Base-by-base conservation (phyloP, 257 asterid species). In the Solanum microdontum region DNA sequence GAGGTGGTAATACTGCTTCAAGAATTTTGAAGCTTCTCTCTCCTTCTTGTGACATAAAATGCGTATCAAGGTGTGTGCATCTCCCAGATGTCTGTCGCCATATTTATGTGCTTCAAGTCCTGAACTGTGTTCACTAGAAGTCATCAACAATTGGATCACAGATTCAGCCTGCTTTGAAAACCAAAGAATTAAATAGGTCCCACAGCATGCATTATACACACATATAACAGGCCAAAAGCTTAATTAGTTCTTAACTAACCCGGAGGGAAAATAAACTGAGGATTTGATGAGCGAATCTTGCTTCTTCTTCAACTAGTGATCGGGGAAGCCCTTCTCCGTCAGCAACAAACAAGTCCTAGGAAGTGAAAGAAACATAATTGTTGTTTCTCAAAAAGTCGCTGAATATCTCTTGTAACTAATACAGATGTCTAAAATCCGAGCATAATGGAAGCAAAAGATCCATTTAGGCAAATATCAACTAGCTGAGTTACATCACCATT, bases 261-360 rank as follows among this genome's bases (percentile, higher is more conserved):
- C 91, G 93, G 84, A 93, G 96, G 87, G 98, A 93, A 89, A 94
- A 97, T 79, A 97, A 90, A 87, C 90, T 90, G 75, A 97, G 91
- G 86, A 97, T 89, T 88, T 94, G 95, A 90, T 92, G 94, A 86
- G 94, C 94, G 90, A 89, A 89, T 90, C 94, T 97, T 88, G 99
- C 94, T 90, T 97, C 97, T 89, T 93, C 94, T 89, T 92, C 96
- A 69, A 97, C 98, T 88, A 94, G 64, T 37, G 97, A 94, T 87
- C 98, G 99, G 79, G 98, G 99, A 85, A 95, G 98, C 73, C 99
- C 99, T 90, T 97, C 98, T 75, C 99, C 99, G 32, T 97, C 98
- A 90, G 99, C 99, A 86, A 97, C 94, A 91, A 97, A 95, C 89
- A 97, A 90, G 87, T 97, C 98, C 99, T 97, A 87, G 76, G 88